Evolutionary conservation across 2,329 filamentous ascomycete species (phyloP).

Genomic region (Exophiala sp.): DNA sequence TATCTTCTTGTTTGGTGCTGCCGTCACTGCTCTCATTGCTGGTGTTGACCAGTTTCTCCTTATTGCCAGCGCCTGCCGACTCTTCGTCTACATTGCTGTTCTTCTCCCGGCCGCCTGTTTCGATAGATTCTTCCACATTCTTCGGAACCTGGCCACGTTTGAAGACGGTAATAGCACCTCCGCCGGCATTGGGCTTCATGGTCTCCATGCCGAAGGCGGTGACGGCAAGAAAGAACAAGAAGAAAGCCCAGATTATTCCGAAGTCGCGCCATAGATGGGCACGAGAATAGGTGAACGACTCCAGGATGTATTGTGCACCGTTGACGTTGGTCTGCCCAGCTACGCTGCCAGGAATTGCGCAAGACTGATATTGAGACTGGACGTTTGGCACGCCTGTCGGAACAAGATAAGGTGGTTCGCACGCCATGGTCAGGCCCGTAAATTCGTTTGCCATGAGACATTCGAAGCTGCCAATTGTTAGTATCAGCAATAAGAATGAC

Average conservation of each 20-base stretch:
- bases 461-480: constrained; percentile 48
- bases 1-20: constrained; percentile 29
- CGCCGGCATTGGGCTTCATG: constrained; percentile 73
- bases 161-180: constrained; percentile 77
- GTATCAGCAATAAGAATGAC: too few species aligned
- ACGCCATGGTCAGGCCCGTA: constrained; percentile 54
- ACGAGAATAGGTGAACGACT: constrained; percentile 54
- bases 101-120: constrained; percentile 44
- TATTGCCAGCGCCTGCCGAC: constrained; percentile 8
- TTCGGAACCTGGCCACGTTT: constrained; percentile 63
- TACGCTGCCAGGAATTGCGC: constrained; percentile 55
- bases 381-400: constrained; percentile 47
- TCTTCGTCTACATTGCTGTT: constrained; percentile 51
- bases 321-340: constrained; percentile 52
- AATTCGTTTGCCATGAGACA: constrained; percentile 70
- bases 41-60: constrained; percentile 25
- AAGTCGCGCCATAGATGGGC: constrained; percentile 68
- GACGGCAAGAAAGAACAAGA: constrained; percentile 68
- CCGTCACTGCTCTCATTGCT: constrained; percentile 28
- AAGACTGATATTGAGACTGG: constrained; percentile 54
- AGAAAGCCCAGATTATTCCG: constrained; percentile 73
- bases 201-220: constrained; percentile 78
- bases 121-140: constrained; percentile 55
- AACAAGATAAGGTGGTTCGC: constrained; percentile 54
- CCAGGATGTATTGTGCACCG: constrained; percentile 55